Percentiles rank a stretch among this genome's conserved stretches.
Evolutionary conservation across 345 rosid species (phyloP).

Genomic region (Streptanthus diversifolius): DNA sequence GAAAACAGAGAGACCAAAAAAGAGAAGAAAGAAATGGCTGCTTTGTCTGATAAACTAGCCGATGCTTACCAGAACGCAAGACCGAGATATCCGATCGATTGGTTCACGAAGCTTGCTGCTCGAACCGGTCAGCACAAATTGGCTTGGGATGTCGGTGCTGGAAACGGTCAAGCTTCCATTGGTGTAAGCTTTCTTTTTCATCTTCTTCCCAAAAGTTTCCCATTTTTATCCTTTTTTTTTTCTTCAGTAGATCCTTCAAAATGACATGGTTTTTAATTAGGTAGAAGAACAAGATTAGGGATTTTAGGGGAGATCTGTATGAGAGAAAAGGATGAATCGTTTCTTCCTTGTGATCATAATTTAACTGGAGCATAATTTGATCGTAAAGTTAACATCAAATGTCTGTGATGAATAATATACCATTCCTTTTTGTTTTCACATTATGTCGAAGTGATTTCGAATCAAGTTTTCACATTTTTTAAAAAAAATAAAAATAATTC

Average conservation of each 20-base stretch:
- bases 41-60: conserved; percentile 58
- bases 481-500: too few relatives aligned
- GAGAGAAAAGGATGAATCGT: not conserved
- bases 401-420: too few relatives aligned
- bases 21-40: conserved; percentile 33
- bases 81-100: conserved; percentile 48
- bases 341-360: not conserved
- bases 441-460: too few relatives aligned
- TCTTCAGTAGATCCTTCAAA: not conserved
- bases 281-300: not conserved
- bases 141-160: conserved; percentile 70
- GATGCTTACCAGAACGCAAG: conserved; percentile 52
- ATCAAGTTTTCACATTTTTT: too few relatives aligned
- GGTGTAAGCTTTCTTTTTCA: conserved; percentile 41
- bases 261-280: not conserved
- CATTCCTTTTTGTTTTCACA: not conserved
- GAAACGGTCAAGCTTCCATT: conserved; percentile 66
- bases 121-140: conserved; percentile 44
- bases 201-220: not conserved
- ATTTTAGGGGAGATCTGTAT: not conserved
- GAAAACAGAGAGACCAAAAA: not conserved
- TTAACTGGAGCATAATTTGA: not conserved
- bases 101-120: conserved; percentile 56
- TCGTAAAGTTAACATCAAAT: not conserved
- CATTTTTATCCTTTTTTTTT: not conserved